Percentiles rank a stretch among this genome's conserved stretches.
Conservation (phyloP, 441 rosid genomes). For the Viola pubescens region DNA sequence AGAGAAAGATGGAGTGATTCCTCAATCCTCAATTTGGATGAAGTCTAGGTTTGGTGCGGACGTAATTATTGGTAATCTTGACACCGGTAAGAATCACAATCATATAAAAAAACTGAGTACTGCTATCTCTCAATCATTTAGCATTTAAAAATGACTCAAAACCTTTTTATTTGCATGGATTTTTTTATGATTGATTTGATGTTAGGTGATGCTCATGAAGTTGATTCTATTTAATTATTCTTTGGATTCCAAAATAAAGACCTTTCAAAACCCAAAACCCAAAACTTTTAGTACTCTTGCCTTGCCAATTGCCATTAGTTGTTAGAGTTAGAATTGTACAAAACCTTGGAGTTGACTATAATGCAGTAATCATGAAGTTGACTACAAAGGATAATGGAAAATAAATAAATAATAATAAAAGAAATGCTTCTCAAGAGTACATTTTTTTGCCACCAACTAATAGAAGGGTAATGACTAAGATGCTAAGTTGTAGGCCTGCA, state of each 20-base stretch:
- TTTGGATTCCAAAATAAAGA: too few relatives aligned
- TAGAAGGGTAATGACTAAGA: too few relatives aligned
- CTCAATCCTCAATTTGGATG: constrained; percentile 31
- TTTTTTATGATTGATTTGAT: constrained; percentile 4
- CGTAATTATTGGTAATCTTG: constrained; percentile 50
- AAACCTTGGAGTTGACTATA: background rate
- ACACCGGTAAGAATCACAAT: constrained; percentile 31
- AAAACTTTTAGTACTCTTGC: too few relatives aligned
- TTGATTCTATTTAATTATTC: too few relatives aligned
- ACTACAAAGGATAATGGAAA: background rate
- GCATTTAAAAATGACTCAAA: background rate
- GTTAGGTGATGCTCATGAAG: background rate
- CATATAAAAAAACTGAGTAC: background rate
- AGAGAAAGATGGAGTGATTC: constrained; percentile 25
- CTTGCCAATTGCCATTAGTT: too few relatives aligned
- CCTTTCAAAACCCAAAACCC: background rate
- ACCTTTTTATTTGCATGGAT: background rate
- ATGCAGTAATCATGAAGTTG: background rate
- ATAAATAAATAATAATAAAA: background rate
- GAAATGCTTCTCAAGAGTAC: background rate
- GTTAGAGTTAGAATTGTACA: background rate
- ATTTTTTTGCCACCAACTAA: background rate
- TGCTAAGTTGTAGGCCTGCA: too few relatives aligned
- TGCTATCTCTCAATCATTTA: background rate
- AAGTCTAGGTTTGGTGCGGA: constrained; percentile 47